Conservation (phyloP, 2,329 filamentous ascomycete genomes). For the Penicillium sp. region DNA sequence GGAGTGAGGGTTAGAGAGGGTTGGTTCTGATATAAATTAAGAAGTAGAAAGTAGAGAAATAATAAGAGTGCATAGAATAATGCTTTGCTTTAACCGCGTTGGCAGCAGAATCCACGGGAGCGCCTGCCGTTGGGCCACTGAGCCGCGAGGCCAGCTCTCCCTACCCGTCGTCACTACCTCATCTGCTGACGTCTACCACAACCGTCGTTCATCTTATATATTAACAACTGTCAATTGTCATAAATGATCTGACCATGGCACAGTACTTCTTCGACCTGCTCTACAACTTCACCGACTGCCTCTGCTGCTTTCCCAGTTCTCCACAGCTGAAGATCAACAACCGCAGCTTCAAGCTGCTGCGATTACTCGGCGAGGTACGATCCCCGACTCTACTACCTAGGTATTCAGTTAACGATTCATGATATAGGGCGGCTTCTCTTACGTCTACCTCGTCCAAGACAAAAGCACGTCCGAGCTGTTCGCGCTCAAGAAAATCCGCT, state of each 20-base stretch:
- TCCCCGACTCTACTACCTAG: background rate
- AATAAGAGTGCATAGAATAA: too few relatives aligned
- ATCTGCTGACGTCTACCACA: too few relatives aligned
- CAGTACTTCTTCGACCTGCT: slow-evolving; percentile 83
- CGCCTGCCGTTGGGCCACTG: too few relatives aligned
- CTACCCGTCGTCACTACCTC: too few relatives aligned
- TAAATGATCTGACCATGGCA: slow-evolving; percentile 54
- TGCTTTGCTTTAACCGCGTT: too few relatives aligned
- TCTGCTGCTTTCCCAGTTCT: slow-evolving; percentile 92
- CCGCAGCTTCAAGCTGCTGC: slow-evolving; percentile 91
- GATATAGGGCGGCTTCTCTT: slow-evolving; percentile 85
- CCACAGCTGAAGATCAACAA: slow-evolving; percentile 94
- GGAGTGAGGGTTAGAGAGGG: too few relatives aligned
- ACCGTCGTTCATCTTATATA: too few relatives aligned
- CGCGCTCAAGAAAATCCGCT: slow-evolving; percentile 97
- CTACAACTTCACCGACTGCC: slow-evolving; percentile 89
- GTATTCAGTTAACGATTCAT: background rate
- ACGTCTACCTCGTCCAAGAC: slow-evolving; percentile 97
- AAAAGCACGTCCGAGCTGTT: slow-evolving; percentile 77
- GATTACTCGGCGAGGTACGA: slow-evolving; percentile 81
- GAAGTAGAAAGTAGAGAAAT: too few relatives aligned
- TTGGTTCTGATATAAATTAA: too few relatives aligned
- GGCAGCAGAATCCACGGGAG: too few relatives aligned
- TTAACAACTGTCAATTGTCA: background rate
- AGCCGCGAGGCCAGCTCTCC: too few relatives aligned